phyloP scores from a whole-genome alignment of 495 filamentous ascomycete species.

The Neurospora sublineolata region DNA sequence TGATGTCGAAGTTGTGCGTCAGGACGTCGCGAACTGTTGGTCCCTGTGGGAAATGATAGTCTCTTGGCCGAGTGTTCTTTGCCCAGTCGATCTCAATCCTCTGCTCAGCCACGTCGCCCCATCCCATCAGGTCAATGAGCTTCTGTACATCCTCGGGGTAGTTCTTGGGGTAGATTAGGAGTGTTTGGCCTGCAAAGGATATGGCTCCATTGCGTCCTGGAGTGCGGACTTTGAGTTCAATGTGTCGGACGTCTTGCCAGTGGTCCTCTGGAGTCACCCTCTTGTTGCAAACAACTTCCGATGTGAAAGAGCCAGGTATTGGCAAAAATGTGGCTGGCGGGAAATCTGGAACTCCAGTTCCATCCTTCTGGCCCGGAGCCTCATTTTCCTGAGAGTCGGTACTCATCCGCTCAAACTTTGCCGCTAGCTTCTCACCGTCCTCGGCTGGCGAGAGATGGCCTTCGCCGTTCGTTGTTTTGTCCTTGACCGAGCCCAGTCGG shows the following conservation, averaged over 20 bases:
- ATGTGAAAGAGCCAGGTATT: constrained; percentile 38
- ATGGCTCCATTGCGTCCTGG: background rate
- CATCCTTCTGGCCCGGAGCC: background rate
- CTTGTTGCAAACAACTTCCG: constrained; percentile 43
- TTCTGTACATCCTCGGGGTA: constrained; percentile 62
- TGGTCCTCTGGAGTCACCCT: constrained; percentile 64
- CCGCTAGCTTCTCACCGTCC: background rate
- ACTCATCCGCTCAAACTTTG: background rate
- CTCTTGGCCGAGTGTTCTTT: background rate
- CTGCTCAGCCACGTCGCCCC: constrained; percentile 56
- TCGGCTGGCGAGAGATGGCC: background rate
- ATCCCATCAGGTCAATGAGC: constrained; percentile 65
- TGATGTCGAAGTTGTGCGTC: constrained; percentile 74
- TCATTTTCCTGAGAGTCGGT: background rate
- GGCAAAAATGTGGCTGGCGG: constrained; percentile 40
- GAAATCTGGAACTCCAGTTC: background rate
- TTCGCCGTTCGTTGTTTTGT: background rate
- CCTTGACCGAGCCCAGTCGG: constrained; percentile 20
- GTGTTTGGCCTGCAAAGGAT: constrained; percentile 55
- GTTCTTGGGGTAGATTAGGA: constrained; percentile 80
- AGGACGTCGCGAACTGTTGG: constrained; percentile 65
- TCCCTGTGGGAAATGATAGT: background rate
- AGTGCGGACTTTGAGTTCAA: background rate
- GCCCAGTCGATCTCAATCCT: background rate
- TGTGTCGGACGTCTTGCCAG: constrained; percentile 72